These are phyloP conservation scores for Pseudocercospora crystallina DNA, from an alignment of 2,329 filamentous ascomycete genomes.

Conservation along the genomic window DNA sequence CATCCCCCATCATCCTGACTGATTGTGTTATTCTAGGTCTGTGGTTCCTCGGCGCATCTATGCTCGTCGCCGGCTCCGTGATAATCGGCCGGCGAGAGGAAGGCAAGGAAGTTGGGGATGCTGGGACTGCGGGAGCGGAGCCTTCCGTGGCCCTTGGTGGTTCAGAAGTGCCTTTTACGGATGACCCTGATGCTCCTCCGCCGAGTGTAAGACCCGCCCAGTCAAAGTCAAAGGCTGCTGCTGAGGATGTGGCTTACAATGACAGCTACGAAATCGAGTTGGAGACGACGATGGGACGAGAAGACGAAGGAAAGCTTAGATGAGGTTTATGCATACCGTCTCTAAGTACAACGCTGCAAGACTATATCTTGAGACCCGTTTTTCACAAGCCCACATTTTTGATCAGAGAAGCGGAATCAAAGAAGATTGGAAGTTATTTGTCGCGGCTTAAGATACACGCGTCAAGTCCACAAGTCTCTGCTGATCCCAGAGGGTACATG, in stretches of 20 bases:
- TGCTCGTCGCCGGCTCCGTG: constrained; percentile 74
- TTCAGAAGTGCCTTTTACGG: constrained; percentile 22
- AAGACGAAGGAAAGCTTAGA: neutral
- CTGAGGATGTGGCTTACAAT: neutral
- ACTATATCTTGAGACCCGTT: no score
- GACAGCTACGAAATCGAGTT: constrained; percentile 5
- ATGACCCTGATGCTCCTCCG: constrained; percentile 35
- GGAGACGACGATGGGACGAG: neutral
- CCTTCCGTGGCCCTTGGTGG: constrained; percentile 10
- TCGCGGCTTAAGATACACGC: no score
- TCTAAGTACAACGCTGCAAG: no score
- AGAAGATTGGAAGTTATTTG: no score
- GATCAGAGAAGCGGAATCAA: no score
- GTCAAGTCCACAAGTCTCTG: no score
- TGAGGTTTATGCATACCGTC: no score
- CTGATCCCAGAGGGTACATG: no score
- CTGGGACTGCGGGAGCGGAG: constrained; percentile 22
- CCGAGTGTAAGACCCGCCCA: constrained; percentile 13
- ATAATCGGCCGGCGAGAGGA: constrained; percentile 73
- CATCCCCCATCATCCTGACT: neutral
- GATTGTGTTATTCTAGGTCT: constrained; percentile 41
- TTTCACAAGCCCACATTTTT: no score
- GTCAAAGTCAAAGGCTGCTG: no score
- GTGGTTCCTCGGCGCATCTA: constrained; percentile 73
- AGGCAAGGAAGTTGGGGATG: constrained; percentile 33